Evolutionary conservation across 371 early-diverging fungal genomes (phyloP), one percentile per base, ranked within the genome.

Genomic region (Actinomortierella ambigua): DNA sequence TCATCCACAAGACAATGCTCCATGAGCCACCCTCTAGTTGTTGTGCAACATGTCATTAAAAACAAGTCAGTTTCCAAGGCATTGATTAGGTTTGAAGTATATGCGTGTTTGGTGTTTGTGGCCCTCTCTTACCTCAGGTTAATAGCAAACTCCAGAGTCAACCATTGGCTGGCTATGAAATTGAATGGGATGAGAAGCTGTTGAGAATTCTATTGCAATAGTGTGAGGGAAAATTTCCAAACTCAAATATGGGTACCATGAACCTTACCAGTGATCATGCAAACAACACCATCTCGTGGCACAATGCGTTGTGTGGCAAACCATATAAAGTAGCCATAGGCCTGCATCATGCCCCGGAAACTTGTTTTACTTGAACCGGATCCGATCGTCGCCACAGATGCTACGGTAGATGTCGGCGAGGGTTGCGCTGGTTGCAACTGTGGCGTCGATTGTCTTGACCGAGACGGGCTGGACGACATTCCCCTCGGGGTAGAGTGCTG

Each of bases 281-380:
- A 86, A 2, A 81, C 44, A 43, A 82, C 78, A 11, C 85, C 85
- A 18, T 53, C 27, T 1, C 53, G 39, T 20, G 81, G 81, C 39
- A 81, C 78, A 56, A 81, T 76, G 8, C 87, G 64, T 23, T 85
- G 85, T 2, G 85, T 68, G 13, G 81, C 80, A 42, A 84, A 75
- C 85, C 84, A 85, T 57, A 87, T 81, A 59, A 87, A 87, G 53
- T 87, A 87, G 2, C 82, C 65, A 56, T 87, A 87, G 1, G 80
- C 83, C 29, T 87, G 87, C 29, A 79, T 71, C 71, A 71, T 71
- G 27, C 71, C 71, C 23, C 61, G 60, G n/a, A 34, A 34, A 11
- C 34, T 34, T 11, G 34, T 11, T 11, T 34, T 34, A 11, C 34
- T 11, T 6, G 34, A 34, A 4, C 4, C 11, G 34, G 34, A 34